Evolutionary conservation across 306 rosid genomes (phyloP), one percentile per base, ranked within the genome.

Genomic region (Ammopiptanthus mongolicus): DNA sequence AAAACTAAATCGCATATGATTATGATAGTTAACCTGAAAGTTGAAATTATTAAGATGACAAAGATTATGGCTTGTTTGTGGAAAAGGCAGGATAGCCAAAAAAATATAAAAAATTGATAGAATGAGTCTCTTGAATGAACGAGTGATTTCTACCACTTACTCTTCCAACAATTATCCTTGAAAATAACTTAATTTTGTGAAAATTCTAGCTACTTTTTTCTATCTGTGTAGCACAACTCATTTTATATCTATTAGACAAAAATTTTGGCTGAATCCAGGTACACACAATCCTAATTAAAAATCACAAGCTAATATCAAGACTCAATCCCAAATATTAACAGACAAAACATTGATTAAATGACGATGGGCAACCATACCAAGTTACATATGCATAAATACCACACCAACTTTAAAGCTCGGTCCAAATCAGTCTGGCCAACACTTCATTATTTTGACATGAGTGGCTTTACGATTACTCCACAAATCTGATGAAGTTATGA

Each of bases 361-460:
- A 67, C 50, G 56, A 53, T 46, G 23, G 31, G 28, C 17, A 31
- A 25, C 37, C 64, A 41, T 21, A 47, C 50, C 72, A 51, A 57
- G 50, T 56, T 17, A 66, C 6, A 36, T n/a, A 36, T 55, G 28
- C 12, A 51, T 25, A 74, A 34, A 50, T 63, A 50, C 52, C 29
- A 67, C 21, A 59, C 31, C 48, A 78, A 71, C 53, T 36, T 37
- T 28, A 39, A 50, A 28, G 33, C 64, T 19, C 58, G 41, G 80
- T 73, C 75, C 67, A 36, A 23, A 39, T 57, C 37, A 73, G 65
- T 41, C 47, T 46, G 42, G 50, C 13, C 46, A 21, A 71, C 47
- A 76, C 65, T 50, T 44, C 5, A 28, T 28, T 69, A 79, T 47
- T 55, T 57, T 56, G 64, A 61, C 47, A 67, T 56, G 69, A 47